Evolutionary conservation across 768 basidiomycete species (phyloP).

Genomic region (Amanita pseudoporphyria): DNA sequence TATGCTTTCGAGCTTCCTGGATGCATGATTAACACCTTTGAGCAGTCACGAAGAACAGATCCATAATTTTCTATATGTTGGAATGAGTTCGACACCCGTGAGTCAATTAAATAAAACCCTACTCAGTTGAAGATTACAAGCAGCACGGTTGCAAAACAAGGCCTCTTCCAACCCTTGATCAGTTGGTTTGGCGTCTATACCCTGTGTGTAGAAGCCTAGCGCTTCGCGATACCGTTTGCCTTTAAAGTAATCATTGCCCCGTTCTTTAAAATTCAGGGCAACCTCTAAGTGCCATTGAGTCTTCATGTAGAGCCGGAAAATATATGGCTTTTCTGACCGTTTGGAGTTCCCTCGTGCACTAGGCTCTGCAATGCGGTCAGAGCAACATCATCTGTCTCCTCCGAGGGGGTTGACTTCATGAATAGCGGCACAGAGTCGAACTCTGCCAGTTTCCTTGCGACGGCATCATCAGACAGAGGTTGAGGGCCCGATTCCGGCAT

Average conservation of each 20-base stretch:
- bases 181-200: conserved; percentile 74
- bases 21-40: conserved; percentile 56
- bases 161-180: conserved; percentile 49
- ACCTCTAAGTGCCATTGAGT: conserved; percentile 44
- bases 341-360: conserved; percentile 82
- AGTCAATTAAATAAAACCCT: conserved; percentile 16
- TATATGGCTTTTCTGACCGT: conserved; percentile 57
- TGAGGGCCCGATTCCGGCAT: conserved; percentile 23
- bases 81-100: not conserved
- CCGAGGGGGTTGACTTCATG: conserved; percentile 79
- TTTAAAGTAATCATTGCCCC: conserved; percentile 92
- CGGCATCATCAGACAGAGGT: conserved; percentile 19
- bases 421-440: conserved; percentile 78
- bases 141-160: conserved; percentile 82
- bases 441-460: conserved; percentile 30
- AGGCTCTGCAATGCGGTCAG: conserved; percentile 82
- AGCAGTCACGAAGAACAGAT: conserved; percentile 77
- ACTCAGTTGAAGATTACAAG: conserved; percentile 88
- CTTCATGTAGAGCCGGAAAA: not conserved
- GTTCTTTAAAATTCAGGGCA: conserved; percentile 87
- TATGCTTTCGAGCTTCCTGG: conserved; percentile 68
- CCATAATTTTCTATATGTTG: conserved; percentile 54
- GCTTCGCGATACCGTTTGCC: conserved; percentile 86
- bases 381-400: conserved; percentile 52
- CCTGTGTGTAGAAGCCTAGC: conserved; percentile 82